Evolutionary conservation across 2,329 filamentous ascomycete species (phyloP), one percentile per base, ranked within the genome.

Genomic region (Lasiodiplodia sp.): DNA sequence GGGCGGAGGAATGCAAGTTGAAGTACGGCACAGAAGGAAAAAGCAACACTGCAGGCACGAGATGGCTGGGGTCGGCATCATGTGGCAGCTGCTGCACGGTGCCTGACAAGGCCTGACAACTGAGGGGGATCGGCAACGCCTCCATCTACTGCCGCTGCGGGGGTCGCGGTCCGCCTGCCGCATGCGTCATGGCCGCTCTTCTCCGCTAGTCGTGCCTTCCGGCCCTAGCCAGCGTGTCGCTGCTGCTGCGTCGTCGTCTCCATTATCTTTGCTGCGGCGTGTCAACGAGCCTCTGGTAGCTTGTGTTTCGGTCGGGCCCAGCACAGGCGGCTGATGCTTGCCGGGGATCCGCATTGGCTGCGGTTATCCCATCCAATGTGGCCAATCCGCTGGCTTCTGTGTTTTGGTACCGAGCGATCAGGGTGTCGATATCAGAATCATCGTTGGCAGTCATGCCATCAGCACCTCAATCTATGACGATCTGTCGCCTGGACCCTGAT

Each of bases 401-500:
- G 28, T 38, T 44, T 16, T 44, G 14, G 8, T 40, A 12, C 38
- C 23, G 18, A 40, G 31, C 16, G 16, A 8, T 8, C n/a, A 7
- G 14, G 49, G 23, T 62, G 57, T 34, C 57, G 31, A 34, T 34
- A 34, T 34, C 31, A 34, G 31, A 49, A 21, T 25, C 16, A 49
- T 34, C 7, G 14, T 23, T 51, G 44, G n/a, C 58, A 49, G 44
- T 18, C 31, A n/a, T 63, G 28, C 25, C 25, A 18, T 28, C 16
- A 7, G 23, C 16, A 18, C 21, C 58, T 34, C 31, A 34, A 18
- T n/a, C 44, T 21, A 52, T 40, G 60, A 56, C 63, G 63, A 66
- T 66, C 63, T n/a, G 34, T 28, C 34, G 47, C 8, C 62, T 53
- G 62, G 62, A 65, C 62, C 62, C 62, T 66, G 49, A 66, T 66